Conservation (phyloP, 495 filamentous ascomycete genomes). For the Penicillium longicatenatum region DNA sequence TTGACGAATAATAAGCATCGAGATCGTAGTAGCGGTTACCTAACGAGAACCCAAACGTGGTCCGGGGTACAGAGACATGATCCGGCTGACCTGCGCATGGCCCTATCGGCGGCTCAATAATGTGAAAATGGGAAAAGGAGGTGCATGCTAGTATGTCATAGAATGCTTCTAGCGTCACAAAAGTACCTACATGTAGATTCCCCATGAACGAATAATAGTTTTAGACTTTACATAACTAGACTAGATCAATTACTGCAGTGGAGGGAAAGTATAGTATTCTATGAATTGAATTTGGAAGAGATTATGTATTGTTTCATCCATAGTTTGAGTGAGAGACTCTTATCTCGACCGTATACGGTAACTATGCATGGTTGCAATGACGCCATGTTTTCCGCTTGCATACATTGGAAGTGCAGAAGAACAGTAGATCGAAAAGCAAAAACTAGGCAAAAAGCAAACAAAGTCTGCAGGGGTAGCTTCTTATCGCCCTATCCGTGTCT, state of each 20-base stretch:
- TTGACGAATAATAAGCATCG: slow-evolving; percentile 11
- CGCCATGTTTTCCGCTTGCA: slow-evolving; percentile 25
- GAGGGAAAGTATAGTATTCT: no score
- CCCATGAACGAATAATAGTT: not conserved
- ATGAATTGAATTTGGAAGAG: not conserved
- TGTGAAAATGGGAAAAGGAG: slow-evolving; percentile 14
- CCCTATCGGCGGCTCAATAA: slow-evolving; percentile 3
- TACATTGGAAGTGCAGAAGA: slow-evolving; percentile 4
- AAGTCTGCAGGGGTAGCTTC: slow-evolving; percentile 34
- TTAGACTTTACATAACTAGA: not conserved
- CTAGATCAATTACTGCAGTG: not conserved
- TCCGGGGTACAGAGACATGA: slow-evolving; percentile 21
- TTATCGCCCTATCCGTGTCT: slow-evolving; percentile 16
- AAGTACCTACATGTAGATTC: not conserved
- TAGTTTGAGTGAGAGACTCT: not conserved
- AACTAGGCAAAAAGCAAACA: slow-evolving; percentile 17
- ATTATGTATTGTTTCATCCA: no score
- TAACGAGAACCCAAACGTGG: slow-evolving; percentile 26
- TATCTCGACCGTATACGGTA: not conserved
- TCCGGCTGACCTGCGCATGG: slow-evolving; percentile 24
- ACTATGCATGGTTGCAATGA: slow-evolving; percentile 10
- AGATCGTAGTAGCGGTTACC: slow-evolving; percentile 19
- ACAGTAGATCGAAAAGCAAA: slow-evolving; percentile 12
- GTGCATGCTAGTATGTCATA: slow-evolving; percentile 13
- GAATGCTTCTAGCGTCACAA: not conserved